These are phyloP conservation scores for Rhytidhysteron rufulum DNA, from an alignment of 2,329 filamentous ascomycete genomes.

Conservation along the genomic window DNA sequence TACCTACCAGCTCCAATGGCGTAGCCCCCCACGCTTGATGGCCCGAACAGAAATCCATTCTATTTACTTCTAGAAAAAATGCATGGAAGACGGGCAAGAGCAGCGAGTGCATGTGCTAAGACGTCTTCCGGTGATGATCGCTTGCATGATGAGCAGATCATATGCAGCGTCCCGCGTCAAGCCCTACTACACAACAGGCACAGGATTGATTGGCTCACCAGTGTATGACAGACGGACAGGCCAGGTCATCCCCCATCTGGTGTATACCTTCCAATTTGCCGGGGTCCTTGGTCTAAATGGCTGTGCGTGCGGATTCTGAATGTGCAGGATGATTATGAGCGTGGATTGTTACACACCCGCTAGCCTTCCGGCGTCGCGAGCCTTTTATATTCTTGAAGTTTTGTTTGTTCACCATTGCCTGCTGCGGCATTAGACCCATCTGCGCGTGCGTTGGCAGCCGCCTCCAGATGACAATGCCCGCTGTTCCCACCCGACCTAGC, in stretches of 20 bases:
- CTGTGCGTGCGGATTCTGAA: slow-evolving; percentile 10
- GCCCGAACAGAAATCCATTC: too few species aligned
- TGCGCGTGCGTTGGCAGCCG: slow-evolving; percentile 31
- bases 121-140: slow-evolving; percentile 4
- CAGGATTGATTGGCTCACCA: too few species aligned
- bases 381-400: slow-evolving; percentile 9
- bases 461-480: slow-evolving; percentile 27
- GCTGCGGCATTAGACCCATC: slow-evolving; percentile 20
- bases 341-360: slow-evolving; percentile 5
- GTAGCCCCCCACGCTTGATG: too few species aligned
- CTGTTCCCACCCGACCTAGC: slow-evolving; percentile 19
- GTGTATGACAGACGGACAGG: slow-evolving; percentile 16
- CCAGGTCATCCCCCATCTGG: slow-evolving; percentile 15
- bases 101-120: slow-evolving; percentile 9
- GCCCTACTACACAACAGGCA: slow-evolving; percentile 10
- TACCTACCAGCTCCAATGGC: too few species aligned
- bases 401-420: slow-evolving; percentile 26
- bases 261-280: slow-evolving; percentile 3
- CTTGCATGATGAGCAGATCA: neutral
- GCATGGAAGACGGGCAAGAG: slow-evolving; percentile 15
- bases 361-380: too few species aligned
- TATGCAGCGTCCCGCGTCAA: slow-evolving; percentile 22
- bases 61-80: slow-evolving; percentile 17
- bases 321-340: neutral
- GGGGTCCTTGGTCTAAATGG: slow-evolving; percentile 6